These are phyloP conservation scores for Rhizopus microsporus DNA, from an alignment of 371 early-diverging fungal genomes.

Conservation along the genomic window DNA sequence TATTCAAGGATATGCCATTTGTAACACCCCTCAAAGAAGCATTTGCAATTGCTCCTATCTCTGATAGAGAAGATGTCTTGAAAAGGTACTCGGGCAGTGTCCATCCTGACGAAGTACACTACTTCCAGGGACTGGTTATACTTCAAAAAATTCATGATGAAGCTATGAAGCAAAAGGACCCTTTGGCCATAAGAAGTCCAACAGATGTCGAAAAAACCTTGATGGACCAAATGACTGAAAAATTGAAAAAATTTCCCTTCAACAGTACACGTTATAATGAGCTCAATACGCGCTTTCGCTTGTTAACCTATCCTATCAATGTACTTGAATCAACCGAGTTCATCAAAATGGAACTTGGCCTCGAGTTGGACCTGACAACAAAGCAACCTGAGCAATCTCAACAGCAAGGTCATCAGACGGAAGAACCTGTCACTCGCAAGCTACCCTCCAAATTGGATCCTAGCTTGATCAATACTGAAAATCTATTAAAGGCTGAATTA, in stretches of 20 bases:
- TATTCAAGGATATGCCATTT: constrained; percentile 9
- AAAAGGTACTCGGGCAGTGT: background rate
- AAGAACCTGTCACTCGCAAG: background rate
- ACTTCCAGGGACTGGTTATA: constrained; percentile 39
- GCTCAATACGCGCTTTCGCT: constrained; percentile 35
- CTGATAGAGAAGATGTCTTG: constrained; percentile 9
- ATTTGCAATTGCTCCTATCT: constrained; percentile 20
- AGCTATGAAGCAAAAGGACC: constrained; percentile 12
- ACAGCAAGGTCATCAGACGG: background rate
- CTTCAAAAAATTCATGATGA: constrained; percentile 32
- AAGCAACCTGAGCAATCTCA: constrained; percentile 1
- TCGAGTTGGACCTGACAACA: constrained; percentile 9
- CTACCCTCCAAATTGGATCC: constrained; percentile 12
- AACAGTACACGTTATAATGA: constrained; percentile 2
- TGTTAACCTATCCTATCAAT: constrained; percentile 37
- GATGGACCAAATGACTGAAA: constrained; percentile 17
- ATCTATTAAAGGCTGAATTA: constrained; percentile 10
- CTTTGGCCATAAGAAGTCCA: constrained; percentile 22
- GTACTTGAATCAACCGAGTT: constrained; percentile 20
- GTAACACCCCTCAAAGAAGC: constrained; percentile 20
- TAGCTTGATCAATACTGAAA: constrained; percentile 10
- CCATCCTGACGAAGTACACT: constrained; percentile 36
- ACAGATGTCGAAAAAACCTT: constrained; percentile 24
- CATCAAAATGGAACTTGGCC: constrained; percentile 21
- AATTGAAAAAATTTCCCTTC: constrained; percentile 3